Conservation (phyloP, 306 rosid genomes). For the Trifolium subterraneum region DNA sequence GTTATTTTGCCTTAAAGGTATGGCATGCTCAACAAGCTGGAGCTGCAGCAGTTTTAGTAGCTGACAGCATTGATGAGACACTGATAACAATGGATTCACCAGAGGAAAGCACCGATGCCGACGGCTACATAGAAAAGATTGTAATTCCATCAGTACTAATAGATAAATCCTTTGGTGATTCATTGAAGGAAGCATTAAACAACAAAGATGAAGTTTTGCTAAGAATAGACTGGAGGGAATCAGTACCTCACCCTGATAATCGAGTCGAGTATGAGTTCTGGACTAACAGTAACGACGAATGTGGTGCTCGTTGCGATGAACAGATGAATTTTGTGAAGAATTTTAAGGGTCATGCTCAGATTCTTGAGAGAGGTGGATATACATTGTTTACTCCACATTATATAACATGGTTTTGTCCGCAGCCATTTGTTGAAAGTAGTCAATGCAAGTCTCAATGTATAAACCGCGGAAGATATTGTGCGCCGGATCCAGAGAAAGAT, state of each 20-base stretch:
- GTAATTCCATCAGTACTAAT: slow-evolving; percentile 79
- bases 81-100: slow-evolving; percentile 93
- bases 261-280: slow-evolving; percentile 95
- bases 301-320: slow-evolving; percentile 91
- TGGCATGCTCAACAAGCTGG: slow-evolving; percentile 96
- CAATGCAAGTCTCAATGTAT: slow-evolving; percentile 96
- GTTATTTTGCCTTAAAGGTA: slow-evolving; percentile 88
- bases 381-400: slow-evolving; percentile 86
- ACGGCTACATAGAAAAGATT: slow-evolving; percentile 74
- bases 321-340: slow-evolving; percentile 84
- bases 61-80: slow-evolving; percentile 66
- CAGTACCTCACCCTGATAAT: slow-evolving; percentile 84
- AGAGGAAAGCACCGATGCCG: slow-evolving; percentile 61
- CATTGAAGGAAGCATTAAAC: slow-evolving; percentile 62
- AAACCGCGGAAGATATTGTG: slow-evolving; percentile 86
- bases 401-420: slow-evolving; percentile 93
- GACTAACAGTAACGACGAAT: slow-evolving; percentile 97
- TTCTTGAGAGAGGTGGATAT: slow-evolving; percentile 91
- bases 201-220: slow-evolving; percentile 60
- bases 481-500: slow-evolving; percentile 89
- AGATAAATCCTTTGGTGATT: slow-evolving; percentile 72
- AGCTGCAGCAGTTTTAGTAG: slow-evolving; percentile 88
- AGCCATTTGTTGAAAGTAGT: slow-evolving; percentile 57
- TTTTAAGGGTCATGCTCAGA: slow-evolving; percentile 93
- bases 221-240: slow-evolving; percentile 88